A percentile compares a stretch with the other conserved stretches of the same genome.
Conservation (phyloP, 2,329 filamentous ascomycete species). For the Epichloe baconii region DNA sequence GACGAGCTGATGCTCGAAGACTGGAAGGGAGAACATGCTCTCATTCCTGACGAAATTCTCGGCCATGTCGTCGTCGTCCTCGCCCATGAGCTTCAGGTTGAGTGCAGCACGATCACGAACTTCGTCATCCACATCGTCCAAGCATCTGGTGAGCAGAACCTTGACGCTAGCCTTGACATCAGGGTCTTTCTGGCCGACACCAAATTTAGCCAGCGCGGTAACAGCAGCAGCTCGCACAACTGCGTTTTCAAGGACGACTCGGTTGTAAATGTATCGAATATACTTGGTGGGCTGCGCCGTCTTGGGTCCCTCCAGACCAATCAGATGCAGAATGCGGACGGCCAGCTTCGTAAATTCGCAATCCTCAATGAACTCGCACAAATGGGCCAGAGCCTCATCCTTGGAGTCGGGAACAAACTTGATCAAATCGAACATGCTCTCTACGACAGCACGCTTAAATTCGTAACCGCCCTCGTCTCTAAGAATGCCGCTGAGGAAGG, state of each 20-base stretch:
- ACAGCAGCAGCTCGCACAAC: conserved; percentile 91
- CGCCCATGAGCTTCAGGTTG: conserved; percentile 82
- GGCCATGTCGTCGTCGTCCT: conserved; percentile 81
- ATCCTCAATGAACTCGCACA: conserved; percentile 98
- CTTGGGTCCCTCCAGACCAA: conserved; percentile 89
- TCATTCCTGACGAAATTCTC: conserved; percentile 88
- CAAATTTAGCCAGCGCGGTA: conserved; percentile 91
- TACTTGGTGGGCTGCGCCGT: conserved; percentile 96
- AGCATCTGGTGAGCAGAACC: conserved; percentile 80
- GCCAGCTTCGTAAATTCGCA: conserved; percentile 98
- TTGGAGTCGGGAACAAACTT: conserved; percentile 91
- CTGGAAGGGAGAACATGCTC: conserved; percentile 86
- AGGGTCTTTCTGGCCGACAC: conserved; percentile 87
- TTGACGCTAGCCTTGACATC: conserved; percentile 94
- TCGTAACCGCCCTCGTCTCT: conserved; percentile 96
- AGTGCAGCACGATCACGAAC: conserved; percentile 90
- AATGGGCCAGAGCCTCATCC: conserved; percentile 73
- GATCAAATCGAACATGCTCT: conserved; percentile 98
- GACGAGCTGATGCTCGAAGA: conserved; percentile 92
- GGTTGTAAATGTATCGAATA: conserved; percentile 98
- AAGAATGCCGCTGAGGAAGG: conserved; percentile 92
- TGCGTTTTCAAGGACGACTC: conserved; percentile 92
- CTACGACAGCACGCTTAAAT: conserved; percentile 93
- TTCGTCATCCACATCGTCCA: conserved; percentile 96
- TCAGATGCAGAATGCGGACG: conserved; percentile 84